Percentiles rank a stretch among this genome's conserved stretches.
Conservation (phyloP, 2,329 filamentous ascomycete species). For the Remersonia thermophila region DNA sequence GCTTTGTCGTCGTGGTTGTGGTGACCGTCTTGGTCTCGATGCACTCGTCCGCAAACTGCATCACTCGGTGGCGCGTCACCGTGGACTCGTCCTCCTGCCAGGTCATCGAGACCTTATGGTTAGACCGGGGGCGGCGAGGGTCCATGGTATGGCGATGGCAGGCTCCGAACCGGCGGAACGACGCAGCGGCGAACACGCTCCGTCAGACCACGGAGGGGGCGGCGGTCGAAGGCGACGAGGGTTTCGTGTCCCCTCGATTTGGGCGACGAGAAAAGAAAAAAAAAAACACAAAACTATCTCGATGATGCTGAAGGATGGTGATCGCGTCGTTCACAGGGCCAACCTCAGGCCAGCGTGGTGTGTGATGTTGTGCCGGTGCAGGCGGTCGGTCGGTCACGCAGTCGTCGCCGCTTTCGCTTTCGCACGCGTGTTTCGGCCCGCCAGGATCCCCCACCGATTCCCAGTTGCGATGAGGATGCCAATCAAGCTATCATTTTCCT, state of each 20-base stretch:
- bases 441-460: conserved; percentile 6
- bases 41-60: conserved; percentile 50
- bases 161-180: background rate
- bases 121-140: conserved; percentile 22
- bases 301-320: too few species aligned
- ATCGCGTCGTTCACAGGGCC: too few species aligned
- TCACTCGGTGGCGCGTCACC: conserved; percentile 14
- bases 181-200: too few species aligned
- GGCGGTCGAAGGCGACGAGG: too few species aligned
- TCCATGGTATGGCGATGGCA: conserved; percentile 17
- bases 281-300: too few species aligned
- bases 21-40: conserved; percentile 65
- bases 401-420: too few species aligned
- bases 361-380: too few species aligned
- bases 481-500: conserved; percentile 6
- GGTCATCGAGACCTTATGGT: conserved; percentile 24
- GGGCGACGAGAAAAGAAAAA: too few species aligned
- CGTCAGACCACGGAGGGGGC: too few species aligned
- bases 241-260: too few species aligned
- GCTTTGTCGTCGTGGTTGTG: conserved; percentile 82
- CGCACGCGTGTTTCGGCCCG: conserved; percentile 8
- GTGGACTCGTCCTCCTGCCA: conserved; percentile 22
- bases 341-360: too few species aligned
- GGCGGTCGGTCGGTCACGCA: too few species aligned
- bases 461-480: conserved; percentile 4